These are phyloP conservation scores for Coprinopsis cinerea DNA, from an alignment of 768 basidiomycete genomes.

Conservation along the genomic window DNA sequence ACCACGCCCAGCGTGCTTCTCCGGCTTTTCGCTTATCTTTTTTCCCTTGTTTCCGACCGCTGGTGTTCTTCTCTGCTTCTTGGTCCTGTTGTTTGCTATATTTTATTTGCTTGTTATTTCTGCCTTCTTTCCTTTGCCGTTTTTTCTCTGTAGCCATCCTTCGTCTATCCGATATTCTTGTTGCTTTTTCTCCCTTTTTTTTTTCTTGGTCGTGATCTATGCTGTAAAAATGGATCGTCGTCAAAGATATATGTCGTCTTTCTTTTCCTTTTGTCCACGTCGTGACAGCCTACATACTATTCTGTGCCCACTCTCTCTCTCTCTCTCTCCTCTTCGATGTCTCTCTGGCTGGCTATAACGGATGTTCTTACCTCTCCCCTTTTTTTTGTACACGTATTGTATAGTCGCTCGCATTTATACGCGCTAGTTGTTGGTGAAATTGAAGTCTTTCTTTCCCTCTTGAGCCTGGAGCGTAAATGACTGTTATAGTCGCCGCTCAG, in stretches of 20 bases:
- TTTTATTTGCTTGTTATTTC: conserved; percentile 27
- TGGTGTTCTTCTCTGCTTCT: conserved; percentile 12
- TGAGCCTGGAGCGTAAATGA: too few species aligned
- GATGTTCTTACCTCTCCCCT: too few species aligned
- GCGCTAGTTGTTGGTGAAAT: neutral
- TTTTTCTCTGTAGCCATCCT: neutral
- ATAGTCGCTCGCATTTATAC: conserved; percentile 4
- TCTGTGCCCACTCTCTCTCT: conserved; percentile 1
- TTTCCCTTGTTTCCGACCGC: too few species aligned
- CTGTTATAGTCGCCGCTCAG: too few species aligned
- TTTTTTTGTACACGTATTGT: conserved; percentile 11
- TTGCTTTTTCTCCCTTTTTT: conserved; percentile 10
- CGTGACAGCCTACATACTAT: neutral
- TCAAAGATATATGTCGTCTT: too few species aligned
- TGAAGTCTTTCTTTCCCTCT: neutral
- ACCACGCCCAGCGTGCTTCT: too few species aligned
- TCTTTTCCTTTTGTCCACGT: neutral
- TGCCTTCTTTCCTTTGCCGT: neutral
- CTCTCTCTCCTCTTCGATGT: conserved; percentile 13
- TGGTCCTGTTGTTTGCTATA: conserved; percentile 8
- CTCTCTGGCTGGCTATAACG: conserved; percentile 11
- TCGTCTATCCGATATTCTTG: conserved; percentile 12
- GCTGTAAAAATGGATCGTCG: neutral
- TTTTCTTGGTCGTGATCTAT: conserved; percentile 10
- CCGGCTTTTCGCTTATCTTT: too few species aligned